A percentile compares a stretch with the other conserved stretches of the same genome.
phyloP scores from a whole-genome alignment of 1,139 yeast species.

The Arxiozyma telluris region DNA sequence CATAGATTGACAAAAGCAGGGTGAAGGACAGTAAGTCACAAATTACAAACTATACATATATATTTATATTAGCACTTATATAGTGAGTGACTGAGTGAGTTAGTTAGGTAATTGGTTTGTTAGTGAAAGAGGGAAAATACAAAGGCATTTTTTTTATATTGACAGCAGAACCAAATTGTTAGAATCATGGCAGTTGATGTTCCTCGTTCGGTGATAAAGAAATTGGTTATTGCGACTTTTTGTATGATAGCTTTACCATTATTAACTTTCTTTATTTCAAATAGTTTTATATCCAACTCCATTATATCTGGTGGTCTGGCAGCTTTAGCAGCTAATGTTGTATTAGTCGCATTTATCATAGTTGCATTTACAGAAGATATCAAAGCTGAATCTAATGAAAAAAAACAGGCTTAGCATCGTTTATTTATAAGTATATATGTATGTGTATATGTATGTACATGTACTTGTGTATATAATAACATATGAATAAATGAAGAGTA shows the following conservation, averaged over 20 bases:
- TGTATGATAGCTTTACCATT: slow-evolving; percentile 83
- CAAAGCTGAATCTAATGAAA: slow-evolving; percentile 29
- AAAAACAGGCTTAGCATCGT: slow-evolving; percentile 10
- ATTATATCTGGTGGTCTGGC: slow-evolving; percentile 83
- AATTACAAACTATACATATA: too few relatives aligned
- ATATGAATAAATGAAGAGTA: too few relatives aligned
- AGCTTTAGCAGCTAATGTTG: slow-evolving; percentile 79
- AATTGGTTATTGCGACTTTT: slow-evolving; percentile 76
- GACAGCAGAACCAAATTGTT: background rate
- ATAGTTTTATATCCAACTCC: slow-evolving; percentile 48
- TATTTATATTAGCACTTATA: too few relatives aligned
- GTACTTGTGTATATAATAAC: too few relatives aligned
- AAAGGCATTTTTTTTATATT: background rate
- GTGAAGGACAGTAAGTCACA: too few relatives aligned
- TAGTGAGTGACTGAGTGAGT: too few relatives aligned
- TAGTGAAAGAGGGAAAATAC: background rate
- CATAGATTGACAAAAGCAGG: too few relatives aligned
- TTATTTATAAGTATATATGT: background rate
- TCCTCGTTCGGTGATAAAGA: slow-evolving; percentile 44
- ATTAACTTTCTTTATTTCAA: slow-evolving; percentile 58
- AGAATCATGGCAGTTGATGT: slow-evolving; percentile 46
- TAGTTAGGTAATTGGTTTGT: too few relatives aligned
- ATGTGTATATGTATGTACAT: background rate
- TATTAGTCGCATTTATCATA: slow-evolving; percentile 73
- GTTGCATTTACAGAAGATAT: slow-evolving; percentile 81